Conservation (phyloP, 495 filamentous ascomycete genomes). For the Annulohypoxylon maeteangense region DNA sequence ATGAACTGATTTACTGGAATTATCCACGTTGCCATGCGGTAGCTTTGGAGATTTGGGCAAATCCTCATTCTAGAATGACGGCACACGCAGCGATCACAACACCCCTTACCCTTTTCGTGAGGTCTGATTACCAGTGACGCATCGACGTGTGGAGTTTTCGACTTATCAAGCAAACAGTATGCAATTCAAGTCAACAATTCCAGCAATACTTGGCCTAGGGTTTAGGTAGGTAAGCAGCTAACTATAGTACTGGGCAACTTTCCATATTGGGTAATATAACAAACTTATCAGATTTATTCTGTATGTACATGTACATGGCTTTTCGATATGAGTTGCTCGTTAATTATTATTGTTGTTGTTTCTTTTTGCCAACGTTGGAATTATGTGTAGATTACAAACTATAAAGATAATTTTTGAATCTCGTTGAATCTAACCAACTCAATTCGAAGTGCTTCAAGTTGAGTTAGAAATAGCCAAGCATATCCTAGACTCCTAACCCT, state of each 20-base stretch:
- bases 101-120: constrained; percentile 35
- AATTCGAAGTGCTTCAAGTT: background rate
- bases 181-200: background rate
- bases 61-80: constrained; percentile 43
- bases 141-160: constrained; percentile 12
- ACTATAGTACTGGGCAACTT: background rate
- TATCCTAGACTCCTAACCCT: background rate
- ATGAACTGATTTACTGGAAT: constrained; percentile 19
- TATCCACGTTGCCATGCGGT: constrained; percentile 20
- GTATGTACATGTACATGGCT: too few relatives aligned
- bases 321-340: too few relatives aligned
- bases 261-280: background rate
- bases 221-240: background rate
- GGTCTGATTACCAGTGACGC: constrained; percentile 13
- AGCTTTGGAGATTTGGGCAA: constrained; percentile 18
- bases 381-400: background rate
- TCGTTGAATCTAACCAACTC: background rate
- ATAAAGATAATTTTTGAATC: background rate
- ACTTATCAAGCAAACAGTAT: constrained; percentile 14
- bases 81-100: constrained; percentile 35
- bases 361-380: background rate
- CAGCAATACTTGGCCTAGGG: background rate
- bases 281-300: too few relatives aligned
- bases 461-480: background rate
- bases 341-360: background rate